Base-by-base conservation (phyloP, 2,329 filamentous ascomycete genomes). In the Simplicillium sp. region DNA sequence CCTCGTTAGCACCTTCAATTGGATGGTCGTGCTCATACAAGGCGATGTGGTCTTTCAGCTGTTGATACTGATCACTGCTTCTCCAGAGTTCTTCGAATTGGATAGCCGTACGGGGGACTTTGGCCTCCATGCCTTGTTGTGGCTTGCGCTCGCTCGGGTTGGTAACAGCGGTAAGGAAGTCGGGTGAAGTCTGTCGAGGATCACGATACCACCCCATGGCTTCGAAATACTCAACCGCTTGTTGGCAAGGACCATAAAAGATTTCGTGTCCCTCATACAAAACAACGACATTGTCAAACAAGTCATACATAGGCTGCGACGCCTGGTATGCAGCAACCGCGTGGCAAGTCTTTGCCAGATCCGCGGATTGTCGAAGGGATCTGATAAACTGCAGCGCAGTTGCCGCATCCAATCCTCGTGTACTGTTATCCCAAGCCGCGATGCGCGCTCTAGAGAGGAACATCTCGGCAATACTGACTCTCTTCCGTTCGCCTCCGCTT, bases 201-300 rank as follows among this genome's bases (percentile, higher is more conserved):
- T 64, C 64, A 20, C 62, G 82, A 25, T 74, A 64, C 49, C 83
- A 87, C 0, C 83, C 82, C 43, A 86, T 65, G 16, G 70, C 61
- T 42, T 77, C 65, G 51, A 87, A 86, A 56, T 81, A 86, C 12
- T 66, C 57, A 46, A 71, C 79, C 1, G 82, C 82, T 12, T 75
- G 65, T 7, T 68, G 66, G 0, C 73, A 71, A 3, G 65, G 67
- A 12, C 83, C 82, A 41, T 80, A 86, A 61, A 73, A 87, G 40
- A 82, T 76, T 49, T 81, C 77, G 41, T 73, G 73, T 7, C 80
- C 80, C 48, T 82, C 74, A 53, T 82, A 80, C 2, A 84, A 67
- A 0, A 85, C 65, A 3, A 81, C 60, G 1, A 78, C 79, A 54
- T 84, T 84, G 60, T 84, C 79, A 49, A 84, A 83, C 36, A 48